Evolutionary conservation across 768 basidiomycete species (phyloP), one percentile per base, ranked within the genome.

Genomic region (Tricholoma terreum): DNA sequence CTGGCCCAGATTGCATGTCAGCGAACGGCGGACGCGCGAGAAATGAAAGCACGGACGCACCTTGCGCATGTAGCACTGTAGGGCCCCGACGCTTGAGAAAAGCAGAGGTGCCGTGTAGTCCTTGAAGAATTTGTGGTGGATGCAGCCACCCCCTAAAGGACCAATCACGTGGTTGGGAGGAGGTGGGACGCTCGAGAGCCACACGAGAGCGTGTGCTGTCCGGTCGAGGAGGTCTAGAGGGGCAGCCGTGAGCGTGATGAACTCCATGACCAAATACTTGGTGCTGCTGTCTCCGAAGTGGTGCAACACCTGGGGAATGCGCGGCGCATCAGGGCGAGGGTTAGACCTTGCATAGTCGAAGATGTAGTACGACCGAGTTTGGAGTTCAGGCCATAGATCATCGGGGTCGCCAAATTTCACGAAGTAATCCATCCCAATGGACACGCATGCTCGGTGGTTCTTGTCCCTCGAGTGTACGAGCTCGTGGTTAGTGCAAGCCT

Each of bases 191-290:
- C 54, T 24, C 12, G 48, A 52, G 34, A 70, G 62, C 68, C 70
- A 70, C 31, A 51, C 33, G 40, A 70, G 48, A 60, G 69, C 69
- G 40, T 58, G 46, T 55, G 58, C 55, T n/a, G 56, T 56, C 58
- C 52, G 61, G 51, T 60, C 56, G 57, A 35, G n/a, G 38, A 40
- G 38, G 38, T 40, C 38, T 40, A 17, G 38, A 51, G 62, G 42
- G 35, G 61, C 7, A 15, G 43, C 54, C 63, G 40, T 34, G 58
- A 63, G 61, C 43, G 50, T 53, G 59, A 69, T 69, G 56, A 24
- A 59, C 56, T 70, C 70, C 65, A 69, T 70, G 60, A 70, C 66
- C 27, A 69, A 42, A 56, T 70, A 70, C 56, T 36, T 56, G 14
- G 34, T 64, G 42, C 31, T 1, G 52, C 56, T 11, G 19, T 62